Conservation (phyloP, 768 basidiomycete genomes). For the Tulasnella sp. region DNA sequence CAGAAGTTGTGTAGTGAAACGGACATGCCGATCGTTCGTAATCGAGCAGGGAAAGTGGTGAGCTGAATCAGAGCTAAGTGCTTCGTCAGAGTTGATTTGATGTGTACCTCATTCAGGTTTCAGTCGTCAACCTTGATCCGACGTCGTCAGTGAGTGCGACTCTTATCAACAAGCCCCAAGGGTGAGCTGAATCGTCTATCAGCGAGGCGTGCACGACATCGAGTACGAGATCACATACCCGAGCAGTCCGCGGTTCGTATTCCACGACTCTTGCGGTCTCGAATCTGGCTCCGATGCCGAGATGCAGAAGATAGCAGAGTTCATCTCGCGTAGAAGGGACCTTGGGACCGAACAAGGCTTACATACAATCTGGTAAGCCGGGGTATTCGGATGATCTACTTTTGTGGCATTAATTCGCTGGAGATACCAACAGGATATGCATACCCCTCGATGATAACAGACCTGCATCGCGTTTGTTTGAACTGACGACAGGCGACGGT, state of each 20-base stretch:
- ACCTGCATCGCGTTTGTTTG: too few relatives aligned
- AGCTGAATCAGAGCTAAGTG: not conserved
- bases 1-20: constrained; percentile 12
- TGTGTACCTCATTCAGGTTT: not conserved
- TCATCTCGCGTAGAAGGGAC: constrained; percentile 23
- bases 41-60: not conserved
- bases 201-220: constrained; percentile 31
- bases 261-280: constrained; percentile 35
- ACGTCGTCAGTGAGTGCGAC: not conserved
- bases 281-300: constrained; percentile 28
- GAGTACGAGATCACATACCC: constrained; percentile 25
- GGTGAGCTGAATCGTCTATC: not conserved
- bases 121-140: not conserved
- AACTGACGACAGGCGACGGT: too few relatives aligned
- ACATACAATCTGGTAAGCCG: constrained; percentile 33
- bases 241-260: constrained; percentile 29
- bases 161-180: not conserved
- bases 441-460: too few relatives aligned
- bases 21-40: constrained; percentile 10
- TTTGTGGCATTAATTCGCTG: not conserved
- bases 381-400: too few relatives aligned
- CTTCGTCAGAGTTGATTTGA: too few relatives aligned
- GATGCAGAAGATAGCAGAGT: constrained; percentile 25
- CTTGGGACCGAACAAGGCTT: constrained; percentile 23
- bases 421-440: too few relatives aligned